Base-by-base conservation (phyloP, 1,284 basidiomycete genomes). In the Melampsora medusae region DNA sequence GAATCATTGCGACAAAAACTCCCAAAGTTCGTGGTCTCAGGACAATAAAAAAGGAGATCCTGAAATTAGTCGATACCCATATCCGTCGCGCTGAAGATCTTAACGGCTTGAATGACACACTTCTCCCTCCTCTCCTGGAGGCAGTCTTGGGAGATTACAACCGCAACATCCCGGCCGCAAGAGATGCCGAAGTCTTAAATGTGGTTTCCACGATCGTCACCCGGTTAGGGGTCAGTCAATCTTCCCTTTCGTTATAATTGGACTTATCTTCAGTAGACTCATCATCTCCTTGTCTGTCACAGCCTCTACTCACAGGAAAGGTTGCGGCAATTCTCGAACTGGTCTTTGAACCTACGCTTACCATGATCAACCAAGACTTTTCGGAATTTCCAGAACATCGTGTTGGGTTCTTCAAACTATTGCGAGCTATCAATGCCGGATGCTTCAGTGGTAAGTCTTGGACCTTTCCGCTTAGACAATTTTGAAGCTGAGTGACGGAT, bases 331-430 rank as follows among this genome's bases (percentile, higher is more conserved):
- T 97, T 77, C 87, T 99, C 50, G 97, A 99, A 81, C 94, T 96
- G 19, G 92, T 99, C 68, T 99, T 99, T 81, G 95, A 97, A 84
- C 93, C 93, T 59, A 99, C 97, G 4, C 85, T 99, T 78, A 91
- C 90, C 81, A 99, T 99, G 97, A 99, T 99, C 84, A 98, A 97
- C 84, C 92, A 97, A 87, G 97, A 99, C 86, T 97, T 99, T 81
- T 86, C 95, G 25, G 97, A 99, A 84, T 99, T 88, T 86, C 97
- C 97, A 28, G 97, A 99, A 83, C 96, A 99, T 83, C 92, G 97
- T 77, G 90, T 91, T 48, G 96, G 94, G 70, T 97, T 99, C 88
- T 99, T 95, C 88, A 95, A 93, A 85, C 87, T 99, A 77, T 86
- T 99, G 77, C 89, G 94, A 74, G 91, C 93, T 6, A 97, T 98